Base-by-base conservation (phyloP, 2,329 filamentous ascomycete genomes). In the Neonectria punicea region DNA sequence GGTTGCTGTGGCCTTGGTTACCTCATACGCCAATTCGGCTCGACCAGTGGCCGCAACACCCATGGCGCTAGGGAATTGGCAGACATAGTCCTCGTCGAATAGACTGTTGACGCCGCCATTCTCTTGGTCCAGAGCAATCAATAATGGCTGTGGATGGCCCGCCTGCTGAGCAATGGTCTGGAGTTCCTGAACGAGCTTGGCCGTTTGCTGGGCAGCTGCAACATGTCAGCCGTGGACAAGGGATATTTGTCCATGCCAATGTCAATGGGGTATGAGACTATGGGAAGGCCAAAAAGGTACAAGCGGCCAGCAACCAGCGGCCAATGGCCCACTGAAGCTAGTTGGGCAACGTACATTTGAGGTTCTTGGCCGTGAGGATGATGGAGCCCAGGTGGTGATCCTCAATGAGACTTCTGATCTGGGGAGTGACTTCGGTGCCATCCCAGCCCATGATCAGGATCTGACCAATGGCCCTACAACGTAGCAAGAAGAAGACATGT, bases 51-150 rank as follows among this genome's bases (percentile, higher is more conserved):
- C 96, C n/a, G 95, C 94, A 66, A 98, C 87, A 13, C 94, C 95
- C 95, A 99, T 98, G 67, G 95, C 93, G 75, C 94, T 97, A 9
- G 96, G 96, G 72, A 97, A 99, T 77, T 98, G 96, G 70, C 93
- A 94, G 71, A 98, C 95, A 77, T 94, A 96, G 75, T 96, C 93
- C 73, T 97, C 94, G 78, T 98, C 95, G 75, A 97, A 98, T 2
- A 98, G 86, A 80, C 93, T 97, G 82, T 98, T 98, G 78, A 98
- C 95, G 3, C 95, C 94, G 69, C 96, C 96, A 88, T 99, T 98
- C 79, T 99, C 96, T 78, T 99, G 96, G 76, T 98, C 96, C 41
- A 98, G 84, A 43, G 92, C 94, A 73, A 99, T 98, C 59, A 97
- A 85, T 18, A 99, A 83, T 2, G 96, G 96, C 3, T 95, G 91